These are phyloP conservation scores for Ogataea nakhonphanomensis DNA, from an alignment of 805 yeast species.

Conservation along the genomic window DNA sequence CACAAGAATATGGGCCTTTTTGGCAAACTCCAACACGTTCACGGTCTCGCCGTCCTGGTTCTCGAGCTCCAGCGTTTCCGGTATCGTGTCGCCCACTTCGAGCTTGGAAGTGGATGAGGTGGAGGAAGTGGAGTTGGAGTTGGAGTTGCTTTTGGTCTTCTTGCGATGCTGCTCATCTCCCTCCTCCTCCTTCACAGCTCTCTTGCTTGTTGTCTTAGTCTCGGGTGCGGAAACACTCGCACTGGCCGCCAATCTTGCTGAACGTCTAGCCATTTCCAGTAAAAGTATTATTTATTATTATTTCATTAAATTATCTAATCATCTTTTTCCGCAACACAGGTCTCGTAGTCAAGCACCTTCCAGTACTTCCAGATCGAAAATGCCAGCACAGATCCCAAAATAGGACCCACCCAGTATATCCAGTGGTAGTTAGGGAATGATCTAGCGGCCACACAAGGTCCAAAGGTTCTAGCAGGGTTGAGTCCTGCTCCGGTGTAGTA, in stretches of 20 bases:
- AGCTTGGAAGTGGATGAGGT: slow-evolving; percentile 1
- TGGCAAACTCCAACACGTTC: slow-evolving; percentile 26
- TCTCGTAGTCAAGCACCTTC: slow-evolving; percentile 63
- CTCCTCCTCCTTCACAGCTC: neutral
- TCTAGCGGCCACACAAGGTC: slow-evolving; percentile 71
- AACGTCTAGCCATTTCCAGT: slow-evolving; percentile 10
- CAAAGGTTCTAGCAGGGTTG: slow-evolving; percentile 87
- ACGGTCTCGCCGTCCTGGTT: slow-evolving; percentile 52
- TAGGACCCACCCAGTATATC: slow-evolving; percentile 92
- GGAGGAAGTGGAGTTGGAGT: too few relatives aligned
- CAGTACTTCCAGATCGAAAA: slow-evolving; percentile 64
- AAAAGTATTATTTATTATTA: slow-evolving; percentile 1
- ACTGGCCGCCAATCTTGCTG: slow-evolving; percentile 13
- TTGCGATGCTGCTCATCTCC: too few relatives aligned
- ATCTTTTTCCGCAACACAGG: slow-evolving; percentile 36
- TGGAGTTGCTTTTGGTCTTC: too few relatives aligned
- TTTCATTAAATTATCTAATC: slow-evolving; percentile 12
- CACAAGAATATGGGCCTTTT: slow-evolving; percentile 41
- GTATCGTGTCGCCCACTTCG: slow-evolving; percentile 20
- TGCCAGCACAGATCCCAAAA: slow-evolving; percentile 66
- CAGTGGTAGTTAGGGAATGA: slow-evolving; percentile 82
- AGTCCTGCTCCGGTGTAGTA: slow-evolving; percentile 89
- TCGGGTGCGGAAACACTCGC: slow-evolving; percentile 1
- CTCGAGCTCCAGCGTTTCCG: slow-evolving; percentile 46
- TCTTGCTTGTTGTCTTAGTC: too few relatives aligned